Percentiles rank a stretch among this genome's conserved stretches.
These are phyloP conservation scores for Iris macrosiphon DNA, from an alignment of 106 monocot species.

Conservation along the genomic window DNA sequence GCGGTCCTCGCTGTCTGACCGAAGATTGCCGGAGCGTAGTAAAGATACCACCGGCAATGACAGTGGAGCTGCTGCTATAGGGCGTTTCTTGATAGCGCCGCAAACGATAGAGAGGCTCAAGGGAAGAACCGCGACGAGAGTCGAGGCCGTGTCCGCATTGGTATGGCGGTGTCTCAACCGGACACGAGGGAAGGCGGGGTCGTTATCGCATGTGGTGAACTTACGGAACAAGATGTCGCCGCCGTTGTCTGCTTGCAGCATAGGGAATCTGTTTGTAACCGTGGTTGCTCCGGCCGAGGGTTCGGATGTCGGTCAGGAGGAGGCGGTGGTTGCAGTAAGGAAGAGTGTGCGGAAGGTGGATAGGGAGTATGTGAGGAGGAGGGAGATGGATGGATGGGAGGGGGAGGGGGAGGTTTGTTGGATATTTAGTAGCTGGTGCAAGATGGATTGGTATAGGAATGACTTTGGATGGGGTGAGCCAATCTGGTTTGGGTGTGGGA, in stretches of 20 bases:
- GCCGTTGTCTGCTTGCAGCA: not conserved
- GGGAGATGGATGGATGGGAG: not conserved
- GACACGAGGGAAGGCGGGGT: not conserved
- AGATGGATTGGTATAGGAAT: conserved; percentile 9
- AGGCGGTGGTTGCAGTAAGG: conserved; percentile 4
- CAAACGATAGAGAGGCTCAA: conserved; percentile 7
- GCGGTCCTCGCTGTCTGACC: not conserved
- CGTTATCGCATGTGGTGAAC: not conserved
- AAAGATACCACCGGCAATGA: not conserved
- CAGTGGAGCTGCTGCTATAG: not conserved
- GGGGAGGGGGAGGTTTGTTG: not conserved
- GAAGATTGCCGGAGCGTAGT: not conserved
- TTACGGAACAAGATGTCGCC: conserved; percentile 1
- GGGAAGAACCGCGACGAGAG: conserved; percentile 2
- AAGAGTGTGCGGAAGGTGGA: conserved; percentile 1
- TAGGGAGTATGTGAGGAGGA: conserved; percentile 2
- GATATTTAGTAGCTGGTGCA: conserved; percentile 30
- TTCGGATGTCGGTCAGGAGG: not conserved
- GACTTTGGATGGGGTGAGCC: conserved; percentile 24
- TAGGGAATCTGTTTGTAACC: conserved; percentile 11
- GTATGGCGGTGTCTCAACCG: conserved; percentile 14
- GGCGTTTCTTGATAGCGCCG: not conserved
- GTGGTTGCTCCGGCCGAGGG: not conserved
- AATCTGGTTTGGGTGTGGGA: conserved; percentile 14
- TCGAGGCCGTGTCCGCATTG: conserved; percentile 15